Base-by-base conservation (phyloP, 768 basidiomycete genomes). In the Mrakia hoshinonis region DNA sequence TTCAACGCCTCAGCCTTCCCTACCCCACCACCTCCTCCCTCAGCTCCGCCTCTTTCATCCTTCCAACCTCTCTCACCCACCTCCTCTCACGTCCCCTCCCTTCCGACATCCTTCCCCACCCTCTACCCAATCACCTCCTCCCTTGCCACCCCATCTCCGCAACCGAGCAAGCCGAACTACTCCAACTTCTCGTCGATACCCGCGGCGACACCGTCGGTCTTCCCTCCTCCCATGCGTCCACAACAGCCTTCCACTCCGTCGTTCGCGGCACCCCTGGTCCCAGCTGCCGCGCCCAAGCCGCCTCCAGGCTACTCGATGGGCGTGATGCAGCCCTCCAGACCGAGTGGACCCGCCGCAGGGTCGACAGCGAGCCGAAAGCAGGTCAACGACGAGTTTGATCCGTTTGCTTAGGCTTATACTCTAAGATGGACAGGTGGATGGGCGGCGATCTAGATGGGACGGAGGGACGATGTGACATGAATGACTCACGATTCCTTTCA, bases 181-280 rank as follows among this genome's bases (percentile, higher is more conserved):
- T 38, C 72, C 76, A 48, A 76, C 81, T 36, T 77, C 84, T 11
- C 83, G 81, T 20, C 79, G 81, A 20, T 79, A 79, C 43, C 78
- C 81, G 11, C 62, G 1, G 7, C 61, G 0, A 39, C 38, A n/a
- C 49, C 29, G 0, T 29, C 71, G 29, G 11, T 66, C 22, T 52
- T 31, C 31, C 18, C 36, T 26, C 55, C 24, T 24, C 46, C 58
- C 26, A 43, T 31, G 5, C 47, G 26, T 38, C 26, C 68, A 24
- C 54, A 46, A 10, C 38, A 36, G 2, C 22, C 54, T 10, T 13
- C 22, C 18, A 48, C 68, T 3, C 22, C 34, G 26, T n/a, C 26
- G n/a, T 46, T 46, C 9, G 24, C 70, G 4, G n/a, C 65, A 26
- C 55, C 48, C 2, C 10, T 60, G 34, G 29, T 58, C 18, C 34